phyloP scores from a whole-genome alignment of 2,329 filamentous ascomycete genomes.

The Phaeoacremonium minimum region DNA sequence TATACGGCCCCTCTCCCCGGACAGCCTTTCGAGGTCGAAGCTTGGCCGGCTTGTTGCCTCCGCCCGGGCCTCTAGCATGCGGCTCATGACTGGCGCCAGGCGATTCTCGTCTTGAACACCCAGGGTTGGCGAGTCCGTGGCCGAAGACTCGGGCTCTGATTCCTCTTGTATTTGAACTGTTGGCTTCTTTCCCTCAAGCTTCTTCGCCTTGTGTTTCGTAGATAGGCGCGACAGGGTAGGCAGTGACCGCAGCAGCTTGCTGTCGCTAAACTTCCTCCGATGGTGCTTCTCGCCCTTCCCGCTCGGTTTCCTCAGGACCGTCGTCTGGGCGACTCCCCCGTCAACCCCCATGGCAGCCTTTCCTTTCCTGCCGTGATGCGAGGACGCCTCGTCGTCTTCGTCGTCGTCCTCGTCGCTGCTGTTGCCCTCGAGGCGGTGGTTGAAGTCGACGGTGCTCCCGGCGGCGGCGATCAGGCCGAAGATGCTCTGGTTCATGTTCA shows the following conservation, averaged over 20 bases:
- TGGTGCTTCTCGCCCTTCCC: conserved; percentile 34
- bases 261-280: conserved; percentile 58
- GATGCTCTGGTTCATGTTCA: conserved; percentile 90
- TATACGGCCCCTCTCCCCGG: conserved; percentile 29
- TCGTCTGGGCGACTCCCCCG: conserved; percentile 31
- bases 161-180: conserved; percentile 29
- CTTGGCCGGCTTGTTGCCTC: conserved; percentile 56
- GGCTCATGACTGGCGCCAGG: conserved; percentile 68
- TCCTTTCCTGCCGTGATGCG: conserved; percentile 5
- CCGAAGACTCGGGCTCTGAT: conserved; percentile 17
- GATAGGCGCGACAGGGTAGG: conserved; percentile 49
- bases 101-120: conserved; percentile 33
- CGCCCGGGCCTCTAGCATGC: conserved; percentile 70
- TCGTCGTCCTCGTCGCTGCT: conserved; percentile 79
- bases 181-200: conserved; percentile 32
- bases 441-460: conserved; percentile 77
- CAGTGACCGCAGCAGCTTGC: conserved; percentile 62
- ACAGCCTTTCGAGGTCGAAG: conserved; percentile 48
- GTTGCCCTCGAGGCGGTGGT: conserved; percentile 71
- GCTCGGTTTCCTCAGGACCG: conserved; percentile 23
- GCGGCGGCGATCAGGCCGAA: conserved; percentile 90
- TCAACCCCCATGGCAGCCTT: conserved; percentile 4
- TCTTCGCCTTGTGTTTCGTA: conserved; percentile 32
- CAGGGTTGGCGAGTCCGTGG: conserved; percentile 9
- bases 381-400: conserved; percentile 13